Evolutionary conservation across 1,284 basidiomycete genomes (phyloP).

Genomic region (Agroathelia rolfsii): DNA sequence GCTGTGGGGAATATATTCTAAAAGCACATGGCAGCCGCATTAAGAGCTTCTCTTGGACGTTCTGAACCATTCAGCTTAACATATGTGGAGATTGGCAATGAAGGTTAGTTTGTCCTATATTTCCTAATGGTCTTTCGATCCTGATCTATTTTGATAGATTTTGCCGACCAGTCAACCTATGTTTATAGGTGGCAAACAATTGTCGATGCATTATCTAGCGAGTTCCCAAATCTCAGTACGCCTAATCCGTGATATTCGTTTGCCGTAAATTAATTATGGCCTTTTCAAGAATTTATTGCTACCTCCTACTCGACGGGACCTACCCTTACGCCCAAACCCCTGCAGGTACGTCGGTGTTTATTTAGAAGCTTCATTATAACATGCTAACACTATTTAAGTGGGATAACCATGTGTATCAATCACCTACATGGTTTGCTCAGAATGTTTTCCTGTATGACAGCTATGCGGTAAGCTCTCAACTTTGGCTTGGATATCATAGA

Average conservation of each 20-base stretch:
- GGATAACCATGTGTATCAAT: constrained; percentile 60
- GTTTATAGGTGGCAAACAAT: constrained; percentile 57
- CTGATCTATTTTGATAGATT: too few relatives aligned
- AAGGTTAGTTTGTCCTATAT: constrained; percentile 23
- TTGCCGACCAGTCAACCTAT: too few relatives aligned
- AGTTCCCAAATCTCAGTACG: constrained; percentile 55
- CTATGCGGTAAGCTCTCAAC: constrained; percentile 27
- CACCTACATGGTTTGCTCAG: constrained; percentile 49
- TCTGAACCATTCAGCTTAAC: constrained; percentile 47
- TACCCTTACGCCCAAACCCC: constrained; percentile 40
- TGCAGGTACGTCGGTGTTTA: too few relatives aligned
- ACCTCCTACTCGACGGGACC: constrained; percentile 40
- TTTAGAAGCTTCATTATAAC: too few relatives aligned
- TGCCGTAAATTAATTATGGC: constrained; percentile 4
- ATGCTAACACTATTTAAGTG: too few relatives aligned
- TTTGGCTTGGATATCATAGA: neutral
- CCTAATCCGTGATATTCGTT: constrained; percentile 8
- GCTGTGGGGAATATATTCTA: too few relatives aligned
- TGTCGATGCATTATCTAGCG: constrained; percentile 37
- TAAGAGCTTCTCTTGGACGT: constrained; percentile 54
- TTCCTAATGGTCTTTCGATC: too few relatives aligned
- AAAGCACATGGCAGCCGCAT: constrained; percentile 31
- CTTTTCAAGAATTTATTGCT: constrained; percentile 47
- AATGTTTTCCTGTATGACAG: constrained; percentile 55
- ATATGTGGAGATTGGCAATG: constrained; percentile 61